Evolutionary conservation across 225 moss, liverwort and hornwort genomes (phyloP).

Genomic region (Pseudoscleropodium purum): DNA sequence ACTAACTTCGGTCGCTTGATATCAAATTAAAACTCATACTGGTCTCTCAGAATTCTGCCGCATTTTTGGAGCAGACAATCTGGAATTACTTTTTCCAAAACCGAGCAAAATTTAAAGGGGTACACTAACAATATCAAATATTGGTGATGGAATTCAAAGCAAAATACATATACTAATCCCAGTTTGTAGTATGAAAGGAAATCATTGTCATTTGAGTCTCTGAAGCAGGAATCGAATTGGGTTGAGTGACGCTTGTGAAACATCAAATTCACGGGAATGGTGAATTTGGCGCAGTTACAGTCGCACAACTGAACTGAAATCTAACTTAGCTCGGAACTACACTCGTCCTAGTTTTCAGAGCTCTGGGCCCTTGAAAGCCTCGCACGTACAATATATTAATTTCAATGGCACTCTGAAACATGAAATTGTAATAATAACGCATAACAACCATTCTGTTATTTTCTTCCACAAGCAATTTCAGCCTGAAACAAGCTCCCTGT

Average conservation of each 20-base stretch:
- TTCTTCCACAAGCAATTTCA: background rate
- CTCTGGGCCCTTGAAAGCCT: background rate
- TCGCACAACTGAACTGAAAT: background rate
- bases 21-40: background rate
- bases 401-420: background rate
- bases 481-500: background rate
- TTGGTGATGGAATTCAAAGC: background rate
- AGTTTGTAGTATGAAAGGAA: no score
- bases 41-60: background rate
- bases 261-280: background rate
- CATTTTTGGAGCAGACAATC: background rate
- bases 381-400: background rate
- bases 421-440: background rate
- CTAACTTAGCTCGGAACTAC: background rate
- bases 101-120: background rate
- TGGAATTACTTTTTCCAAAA: background rate
- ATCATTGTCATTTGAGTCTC: background rate
- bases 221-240: background rate
- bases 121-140: background rate
- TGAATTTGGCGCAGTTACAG: background rate
- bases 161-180: background rate
- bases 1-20: background rate
- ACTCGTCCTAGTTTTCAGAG: background rate
- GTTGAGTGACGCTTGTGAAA: background rate
- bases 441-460: background rate